Percentiles rank a stretch among this genome's conserved stretches.
These are phyloP conservation scores for Dendrobium huoshanense DNA, from an alignment of 106 monocot genomes.

Conservation along the genomic window DNA sequence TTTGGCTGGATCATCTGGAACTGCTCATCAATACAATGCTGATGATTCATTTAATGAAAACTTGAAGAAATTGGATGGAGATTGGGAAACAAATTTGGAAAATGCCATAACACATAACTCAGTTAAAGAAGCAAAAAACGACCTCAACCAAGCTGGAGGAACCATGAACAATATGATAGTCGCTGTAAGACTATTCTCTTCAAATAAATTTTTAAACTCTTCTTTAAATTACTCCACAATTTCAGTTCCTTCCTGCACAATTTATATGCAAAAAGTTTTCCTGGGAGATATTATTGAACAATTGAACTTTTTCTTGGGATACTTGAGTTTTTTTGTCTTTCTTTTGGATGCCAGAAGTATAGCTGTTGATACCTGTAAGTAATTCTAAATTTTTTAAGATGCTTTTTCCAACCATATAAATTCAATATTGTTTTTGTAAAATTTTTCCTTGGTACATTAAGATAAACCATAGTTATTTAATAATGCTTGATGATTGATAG, in stretches of 20 bases:
- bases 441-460: too few species aligned
- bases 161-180: not conserved
- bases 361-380: too few species aligned
- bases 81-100: not conserved
- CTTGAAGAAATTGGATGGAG: not conserved
- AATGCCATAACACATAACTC: not conserved
- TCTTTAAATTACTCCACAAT: not conserved
- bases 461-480: too few species aligned
- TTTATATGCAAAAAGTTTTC: not conserved
- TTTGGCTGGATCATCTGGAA: not conserved
- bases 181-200: not conserved
- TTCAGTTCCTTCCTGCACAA: not conserved
- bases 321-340: too few species aligned
- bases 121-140: not conserved
- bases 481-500: too few species aligned
- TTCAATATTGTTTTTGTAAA: too few species aligned
- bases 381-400: too few species aligned
- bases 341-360: too few species aligned
- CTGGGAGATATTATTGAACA: too few species aligned
- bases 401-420: too few species aligned
- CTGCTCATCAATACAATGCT: conserved; percentile 2
- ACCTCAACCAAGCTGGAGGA: not conserved
- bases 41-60: not conserved
- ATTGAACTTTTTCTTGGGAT: too few species aligned
- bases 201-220: not conserved